These are phyloP conservation scores for Colletotrichum horii DNA, from an alignment of 2,329 filamentous ascomycete species.

Conservation along the genomic window DNA sequence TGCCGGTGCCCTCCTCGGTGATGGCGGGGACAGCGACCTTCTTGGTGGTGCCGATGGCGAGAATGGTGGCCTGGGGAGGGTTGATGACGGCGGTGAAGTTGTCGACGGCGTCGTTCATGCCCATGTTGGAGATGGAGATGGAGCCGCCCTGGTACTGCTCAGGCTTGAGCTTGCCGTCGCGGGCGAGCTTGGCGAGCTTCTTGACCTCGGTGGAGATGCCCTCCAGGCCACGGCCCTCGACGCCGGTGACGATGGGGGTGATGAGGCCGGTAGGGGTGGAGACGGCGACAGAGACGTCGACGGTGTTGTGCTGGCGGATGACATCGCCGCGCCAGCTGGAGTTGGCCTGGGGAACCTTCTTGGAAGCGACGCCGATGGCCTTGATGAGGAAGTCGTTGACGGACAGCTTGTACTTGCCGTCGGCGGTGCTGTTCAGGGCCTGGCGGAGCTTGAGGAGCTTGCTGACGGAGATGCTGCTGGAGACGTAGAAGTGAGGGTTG, in stretches of 20 bases:
- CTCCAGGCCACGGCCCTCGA: slow-evolving; percentile 85
- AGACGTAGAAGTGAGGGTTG: slow-evolving; percentile 99
- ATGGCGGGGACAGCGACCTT: slow-evolving; percentile 83
- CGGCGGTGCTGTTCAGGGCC: slow-evolving; percentile 85
- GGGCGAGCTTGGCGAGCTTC: slow-evolving; percentile 94
- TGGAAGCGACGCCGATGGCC: slow-evolving; percentile 85
- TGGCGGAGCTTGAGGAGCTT: slow-evolving; percentile 97
- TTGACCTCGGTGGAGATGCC: slow-evolving; percentile 90
- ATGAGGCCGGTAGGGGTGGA: slow-evolving; percentile 93
- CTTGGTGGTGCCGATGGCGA: slow-evolving; percentile 92
- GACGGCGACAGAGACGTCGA: slow-evolving; percentile 95
- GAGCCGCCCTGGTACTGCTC: slow-evolving; percentile 99
- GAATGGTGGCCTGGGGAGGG: slow-evolving; percentile 93
- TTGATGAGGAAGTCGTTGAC: slow-evolving; percentile 99
- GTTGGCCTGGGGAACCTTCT: slow-evolving; percentile 95
- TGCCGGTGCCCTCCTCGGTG: slow-evolving; percentile 76
- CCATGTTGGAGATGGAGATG: slow-evolving; percentile 99
- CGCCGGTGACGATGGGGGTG: slow-evolving; percentile 94
- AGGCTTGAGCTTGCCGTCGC: slow-evolving; percentile 98
- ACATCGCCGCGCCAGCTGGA: slow-evolving; percentile 90
- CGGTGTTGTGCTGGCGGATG: slow-evolving; percentile 91
- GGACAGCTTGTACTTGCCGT: slow-evolving; percentile 98
- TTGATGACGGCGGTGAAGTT: slow-evolving; percentile 99
- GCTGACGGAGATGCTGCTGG: slow-evolving; percentile 85
- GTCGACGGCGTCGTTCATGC: slow-evolving; percentile 97